phyloP scores from a whole-genome alignment of 495 filamentous ascomycete species.

The Daldinia loculata region DNA sequence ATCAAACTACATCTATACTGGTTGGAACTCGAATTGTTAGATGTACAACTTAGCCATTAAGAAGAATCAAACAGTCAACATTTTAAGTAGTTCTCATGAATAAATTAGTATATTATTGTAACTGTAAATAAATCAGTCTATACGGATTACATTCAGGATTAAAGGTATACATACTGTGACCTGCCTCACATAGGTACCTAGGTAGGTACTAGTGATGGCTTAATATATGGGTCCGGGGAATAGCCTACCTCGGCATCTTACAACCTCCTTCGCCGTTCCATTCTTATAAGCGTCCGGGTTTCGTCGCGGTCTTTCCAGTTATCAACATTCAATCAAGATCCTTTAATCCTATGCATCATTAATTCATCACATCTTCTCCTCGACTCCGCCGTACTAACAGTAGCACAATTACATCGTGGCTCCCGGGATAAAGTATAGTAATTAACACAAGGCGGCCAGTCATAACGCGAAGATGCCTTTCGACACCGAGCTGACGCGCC shows the following conservation, averaged over 20 bases:
- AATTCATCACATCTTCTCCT: background rate
- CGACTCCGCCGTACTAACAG: background rate
- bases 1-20: too few species aligned
- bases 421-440: background rate
- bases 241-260: constrained; percentile 4
- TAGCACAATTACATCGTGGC: background rate
- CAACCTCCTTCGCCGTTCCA: background rate
- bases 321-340: background rate
- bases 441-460: constrained; percentile 34
- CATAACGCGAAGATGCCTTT: constrained; percentile 75
- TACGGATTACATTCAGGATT: too few species aligned
- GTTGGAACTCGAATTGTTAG: too few species aligned
- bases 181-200: background rate
- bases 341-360: background rate
- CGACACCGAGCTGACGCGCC: constrained; percentile 87
- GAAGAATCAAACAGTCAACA: too few species aligned
- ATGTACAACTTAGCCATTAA: too few species aligned
- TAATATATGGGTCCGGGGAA: background rate
- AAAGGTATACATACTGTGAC: too few species aligned
- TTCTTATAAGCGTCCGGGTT: background rate
- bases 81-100: too few species aligned
- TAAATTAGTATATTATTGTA: too few species aligned
- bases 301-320: background rate
- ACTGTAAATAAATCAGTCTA: too few species aligned
- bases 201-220: background rate